These are phyloP conservation scores for Suillus sp. DNA, from an alignment of 768 basidiomycete species.

Conservation along the genomic window DNA sequence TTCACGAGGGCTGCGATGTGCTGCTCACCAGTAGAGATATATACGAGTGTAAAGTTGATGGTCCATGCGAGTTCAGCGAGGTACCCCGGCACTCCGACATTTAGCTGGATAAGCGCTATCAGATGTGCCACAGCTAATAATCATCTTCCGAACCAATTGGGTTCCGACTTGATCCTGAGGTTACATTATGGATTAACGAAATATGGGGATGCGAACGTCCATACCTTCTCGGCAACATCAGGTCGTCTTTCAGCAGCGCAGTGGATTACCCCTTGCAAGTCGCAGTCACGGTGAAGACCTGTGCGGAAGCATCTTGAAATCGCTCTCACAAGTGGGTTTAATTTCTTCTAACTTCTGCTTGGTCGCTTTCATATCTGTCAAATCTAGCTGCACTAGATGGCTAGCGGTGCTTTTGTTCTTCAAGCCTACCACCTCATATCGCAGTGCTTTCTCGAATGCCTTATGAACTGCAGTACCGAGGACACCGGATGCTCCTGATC, in stretches of 20 bases:
- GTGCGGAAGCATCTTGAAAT: background rate
- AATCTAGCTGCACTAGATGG: conserved; percentile 62
- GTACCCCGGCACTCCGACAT: conserved; percentile 71
- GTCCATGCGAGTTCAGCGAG: conserved; percentile 68
- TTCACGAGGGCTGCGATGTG: conserved; percentile 14
- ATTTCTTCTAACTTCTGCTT: conserved; percentile 54
- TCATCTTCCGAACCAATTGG: conserved; percentile 47
- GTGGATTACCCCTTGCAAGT: conserved; percentile 76
- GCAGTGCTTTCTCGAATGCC: conserved; percentile 53
- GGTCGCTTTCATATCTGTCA: conserved; percentile 60
- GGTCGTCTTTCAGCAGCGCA: conserved; percentile 94
- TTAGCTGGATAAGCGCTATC: conserved; percentile 54
- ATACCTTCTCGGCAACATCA: conserved; percentile 88
- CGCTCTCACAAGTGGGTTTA: conserved; percentile 68
- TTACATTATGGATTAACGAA: conserved; percentile 10
- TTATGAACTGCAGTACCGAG: conserved; percentile 78
- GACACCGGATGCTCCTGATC: conserved; percentile 85
- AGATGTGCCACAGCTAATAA: background rate
- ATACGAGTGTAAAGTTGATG: conserved; percentile 72
- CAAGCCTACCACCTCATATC: conserved; percentile 61
- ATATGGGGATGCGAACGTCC: conserved; percentile 20
- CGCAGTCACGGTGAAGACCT: conserved; percentile 9
- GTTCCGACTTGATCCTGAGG: conserved; percentile 69
- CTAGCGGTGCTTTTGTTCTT: conserved; percentile 65
- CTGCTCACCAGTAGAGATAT: conserved; percentile 84